Base-by-base conservation (phyloP, 805 yeast genomes). In the Yarrowia osloensis region DNA sequence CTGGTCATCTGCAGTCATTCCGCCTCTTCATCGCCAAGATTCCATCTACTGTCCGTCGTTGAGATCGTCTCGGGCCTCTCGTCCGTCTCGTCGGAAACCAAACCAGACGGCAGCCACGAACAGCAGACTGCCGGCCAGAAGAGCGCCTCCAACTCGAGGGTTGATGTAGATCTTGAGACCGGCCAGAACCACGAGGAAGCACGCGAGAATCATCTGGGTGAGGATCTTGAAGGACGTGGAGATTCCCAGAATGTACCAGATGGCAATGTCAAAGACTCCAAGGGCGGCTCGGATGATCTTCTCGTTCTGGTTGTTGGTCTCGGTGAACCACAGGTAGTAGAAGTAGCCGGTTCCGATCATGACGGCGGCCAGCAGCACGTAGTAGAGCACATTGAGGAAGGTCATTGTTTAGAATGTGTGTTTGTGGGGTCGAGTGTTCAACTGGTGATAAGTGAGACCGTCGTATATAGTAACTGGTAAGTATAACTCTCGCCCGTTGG, bases 241-340 rank as follows among this genome's bases (percentile, higher is more conserved):
- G 19, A 57, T 57, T 19, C 63, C 63, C 37, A 57, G 21, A 40
- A 57, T 57, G 49, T 57, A 57, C 63, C 63, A 57, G 35, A 57
- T 57, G 63, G 28, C 63, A 17, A 57, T 19, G 28, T 57, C 63
- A 21, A 57, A 57, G 33, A 57, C 63, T 37, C 63, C 63, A 2
- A 57, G 49, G 6, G 63, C 47, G 26, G 22, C 63, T 21, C 63
- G 37, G 9, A 57, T 29, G 37, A 57, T 40, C 49, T 57, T 57
- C 49, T 57, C 63, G 19, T 24, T 57, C 49, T 57, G 63, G 49
- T 57, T 49, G 15, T 57, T n/a, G 37, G 63, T 39, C 37, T 57
- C 63, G 5, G 37, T 13, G 49, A 57, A 57, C 63, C 63, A 57
- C 19, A 39, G 47, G 49, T 39, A 57, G 63, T 57, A 57, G 17